These are phyloP conservation scores for Aspergillus avenaceus DNA, from an alignment of 495 filamentous ascomycete genomes.

Conservation along the genomic window DNA sequence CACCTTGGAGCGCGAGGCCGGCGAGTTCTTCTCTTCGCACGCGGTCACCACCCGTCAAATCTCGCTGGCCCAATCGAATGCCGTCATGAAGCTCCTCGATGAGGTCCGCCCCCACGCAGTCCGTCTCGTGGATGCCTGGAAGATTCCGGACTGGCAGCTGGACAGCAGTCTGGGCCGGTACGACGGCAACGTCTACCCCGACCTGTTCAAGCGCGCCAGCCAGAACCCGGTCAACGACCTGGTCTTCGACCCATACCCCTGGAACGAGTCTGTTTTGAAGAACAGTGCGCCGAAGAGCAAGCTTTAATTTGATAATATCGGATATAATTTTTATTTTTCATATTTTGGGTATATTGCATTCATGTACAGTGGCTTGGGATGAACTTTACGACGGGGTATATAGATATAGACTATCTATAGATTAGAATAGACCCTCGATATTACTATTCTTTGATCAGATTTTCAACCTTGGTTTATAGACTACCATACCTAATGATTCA, in stretches of 20 bases:
- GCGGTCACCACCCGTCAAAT: constrained; percentile 64
- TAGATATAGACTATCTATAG: constrained; percentile 8
- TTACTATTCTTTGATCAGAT: too few relatives aligned
- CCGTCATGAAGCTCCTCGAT: constrained; percentile 60
- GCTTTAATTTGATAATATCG: constrained; percentile 32
- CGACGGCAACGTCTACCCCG: constrained; percentile 66
- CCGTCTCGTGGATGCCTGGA: constrained; percentile 61
- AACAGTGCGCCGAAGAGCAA: constrained; percentile 39
- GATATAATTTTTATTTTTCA: background rate
- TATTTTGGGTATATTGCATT: background rate
- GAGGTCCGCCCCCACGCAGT: constrained; percentile 66
- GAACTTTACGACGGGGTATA: background rate
- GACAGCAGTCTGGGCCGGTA: constrained; percentile 60
- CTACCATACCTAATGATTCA: too few relatives aligned
- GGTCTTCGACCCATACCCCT: constrained; percentile 64
- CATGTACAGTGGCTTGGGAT: background rate
- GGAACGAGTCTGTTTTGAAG: constrained; percentile 55
- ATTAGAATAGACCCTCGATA: constrained; percentile 1
- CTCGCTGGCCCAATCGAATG: constrained; percentile 52
- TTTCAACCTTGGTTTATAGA: too few relatives aligned
- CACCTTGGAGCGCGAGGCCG: constrained; percentile 60
- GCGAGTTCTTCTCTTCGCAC: constrained; percentile 62
- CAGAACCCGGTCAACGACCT: constrained; percentile 65
- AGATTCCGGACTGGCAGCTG: constrained; percentile 66
- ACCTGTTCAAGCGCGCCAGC: constrained; percentile 62